Evolutionary conservation across 2,329 filamentous ascomycete species (phyloP), one percentile per base, ranked within the genome.

Genomic region (Onygenales sp.): DNA sequence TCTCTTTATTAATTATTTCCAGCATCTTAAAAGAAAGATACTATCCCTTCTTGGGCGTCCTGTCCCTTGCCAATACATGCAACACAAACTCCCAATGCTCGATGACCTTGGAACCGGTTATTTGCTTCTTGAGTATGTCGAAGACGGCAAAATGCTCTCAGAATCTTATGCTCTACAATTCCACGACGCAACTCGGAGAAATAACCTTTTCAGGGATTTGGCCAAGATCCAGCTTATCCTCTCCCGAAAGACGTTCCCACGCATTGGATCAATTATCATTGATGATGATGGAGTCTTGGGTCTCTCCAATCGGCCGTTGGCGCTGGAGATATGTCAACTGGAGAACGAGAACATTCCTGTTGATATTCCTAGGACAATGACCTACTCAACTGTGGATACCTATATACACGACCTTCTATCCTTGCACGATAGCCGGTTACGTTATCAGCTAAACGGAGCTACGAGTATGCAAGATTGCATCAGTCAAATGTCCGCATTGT

Each of bases 401-500:
- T 39, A 10, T n/a, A 10, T 10, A 10, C 36, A 10, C 13, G 36
- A 39, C 36, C 13, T 39, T 10, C 6, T 39, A 10, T 9, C 36
- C 36, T 9, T 9, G 9, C 36, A 39, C 13, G 36, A 39, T 39
- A 39, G 13, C 13, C 36, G 36, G 9, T n/a, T 39, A n/a, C 9
- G 9, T 39, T 39, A 39, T 39, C 36, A 39, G 36, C 9, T 10
- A 39, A 39, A 39, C 13, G 36, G 57, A 14, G 44, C 57, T 14
- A 57, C 53, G n/a, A 47, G 47, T 41, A 13, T 42, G 5, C 17
- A 31, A 14, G 58, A 60, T 38, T 55, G 48, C 33, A 38, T 45
- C 8, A 54, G 46, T 39, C 55, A 60, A 47, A 58, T 49, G 35
- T 45, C 33, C 8, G 53, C 52, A 27, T 45, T 58, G 41, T 14